phyloP scores from a whole-genome alignment of 345 rosid species.

The Linum tenue region DNA sequence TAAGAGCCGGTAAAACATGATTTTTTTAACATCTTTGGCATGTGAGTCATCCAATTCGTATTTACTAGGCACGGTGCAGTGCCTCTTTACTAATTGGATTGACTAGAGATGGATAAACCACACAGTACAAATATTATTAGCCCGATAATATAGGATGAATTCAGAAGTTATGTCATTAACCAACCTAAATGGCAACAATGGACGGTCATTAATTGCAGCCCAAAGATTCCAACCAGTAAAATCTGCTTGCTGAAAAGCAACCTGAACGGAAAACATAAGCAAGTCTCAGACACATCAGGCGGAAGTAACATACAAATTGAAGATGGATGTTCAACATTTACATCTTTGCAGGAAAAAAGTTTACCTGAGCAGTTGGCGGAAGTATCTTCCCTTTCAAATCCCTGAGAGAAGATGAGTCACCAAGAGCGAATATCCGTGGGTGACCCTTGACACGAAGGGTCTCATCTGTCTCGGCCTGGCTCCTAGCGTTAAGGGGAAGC shows the following conservation, averaged over 20 bases:
- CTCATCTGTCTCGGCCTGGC: constrained; percentile 93
- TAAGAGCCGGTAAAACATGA: no score
- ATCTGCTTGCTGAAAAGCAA: constrained; percentile 97
- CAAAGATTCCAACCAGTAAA: constrained; percentile 95
- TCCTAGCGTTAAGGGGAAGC: constrained; percentile 65
- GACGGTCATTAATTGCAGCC: constrained; percentile 90
- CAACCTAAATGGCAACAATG: constrained; percentile 84
- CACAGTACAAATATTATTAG: no score
- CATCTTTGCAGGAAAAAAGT: not conserved
- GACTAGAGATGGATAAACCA: no score
- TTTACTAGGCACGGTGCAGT: no score
- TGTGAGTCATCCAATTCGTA: no score
- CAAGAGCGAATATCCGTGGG: constrained; percentile 83
- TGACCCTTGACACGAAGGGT: constrained; percentile 93
- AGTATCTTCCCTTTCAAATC: constrained; percentile 69
- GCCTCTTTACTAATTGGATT: no score
- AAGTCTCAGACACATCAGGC: constrained; percentile 1
- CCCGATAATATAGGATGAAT: not conserved
- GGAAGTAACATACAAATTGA: not conserved
- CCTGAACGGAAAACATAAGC: constrained; percentile 35
- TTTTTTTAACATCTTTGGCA: no score
- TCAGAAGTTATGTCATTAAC: not conserved
- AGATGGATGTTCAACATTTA: not conserved
- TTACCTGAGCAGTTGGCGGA: constrained; percentile 91
- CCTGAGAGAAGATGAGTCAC: constrained; percentile 79